phyloP scores from a whole-genome alignment of 768 basidiomycete genomes.

The Mycena galopus region DNA sequence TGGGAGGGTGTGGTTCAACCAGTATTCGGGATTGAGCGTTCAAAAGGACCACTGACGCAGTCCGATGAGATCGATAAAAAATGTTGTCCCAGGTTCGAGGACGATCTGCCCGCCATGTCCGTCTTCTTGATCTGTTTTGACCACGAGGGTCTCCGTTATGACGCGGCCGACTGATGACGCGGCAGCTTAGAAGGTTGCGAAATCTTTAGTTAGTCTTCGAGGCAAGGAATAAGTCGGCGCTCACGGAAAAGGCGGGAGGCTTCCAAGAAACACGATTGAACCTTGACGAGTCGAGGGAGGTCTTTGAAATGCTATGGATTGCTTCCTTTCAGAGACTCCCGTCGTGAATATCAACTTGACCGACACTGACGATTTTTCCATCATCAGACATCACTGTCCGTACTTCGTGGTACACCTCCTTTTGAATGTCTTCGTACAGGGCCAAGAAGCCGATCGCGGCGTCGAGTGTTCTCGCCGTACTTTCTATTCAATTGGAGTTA shows the following conservation, averaged over 20 bases:
- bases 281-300: conserved; percentile 21
- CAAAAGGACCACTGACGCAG: neutral
- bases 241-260: conserved; percentile 31
- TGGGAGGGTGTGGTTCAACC: too few species aligned
- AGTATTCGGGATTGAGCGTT: too few species aligned
- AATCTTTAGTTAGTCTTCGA: neutral
- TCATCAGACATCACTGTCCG: conserved; percentile 7
- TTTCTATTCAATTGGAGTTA: conserved; percentile 41
- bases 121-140: conserved; percentile 7
- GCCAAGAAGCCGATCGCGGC: conserved; percentile 51
- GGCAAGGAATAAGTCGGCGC: neutral
- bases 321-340: neutral
- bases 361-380: neutral
- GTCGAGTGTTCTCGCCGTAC: conserved; percentile 48
- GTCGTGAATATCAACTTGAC: neutral
- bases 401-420: conserved; percentile 47
- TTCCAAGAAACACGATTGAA: conserved; percentile 28
- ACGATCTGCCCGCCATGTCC: conserved; percentile 14
- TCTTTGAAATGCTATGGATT: conserved; percentile 29
- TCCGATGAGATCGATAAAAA: neutral
- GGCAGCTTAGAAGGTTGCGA: neutral
- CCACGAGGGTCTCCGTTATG: neutral
- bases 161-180: neutral
- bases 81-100: neutral
- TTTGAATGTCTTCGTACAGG: conserved; percentile 50